Percentiles rank a stretch among this genome's conserved stretches.
phyloP scores from a whole-genome alignment of 371 early-diverging fungal genomes.

The Mucor saturninus region DNA sequence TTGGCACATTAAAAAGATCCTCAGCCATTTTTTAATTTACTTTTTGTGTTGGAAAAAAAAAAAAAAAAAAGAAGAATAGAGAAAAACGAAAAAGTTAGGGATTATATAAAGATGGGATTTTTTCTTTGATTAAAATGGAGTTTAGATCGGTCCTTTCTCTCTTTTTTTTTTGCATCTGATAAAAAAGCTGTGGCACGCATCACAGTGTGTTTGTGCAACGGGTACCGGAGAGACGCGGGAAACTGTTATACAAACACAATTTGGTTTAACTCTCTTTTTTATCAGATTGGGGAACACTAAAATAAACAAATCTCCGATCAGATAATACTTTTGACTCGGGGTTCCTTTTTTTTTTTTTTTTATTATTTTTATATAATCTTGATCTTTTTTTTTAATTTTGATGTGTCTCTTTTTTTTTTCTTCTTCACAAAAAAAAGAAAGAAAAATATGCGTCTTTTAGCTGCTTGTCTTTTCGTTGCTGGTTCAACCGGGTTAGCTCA shows the following conservation, averaged over 20 bases:
- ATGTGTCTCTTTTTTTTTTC: constrained; percentile 16
- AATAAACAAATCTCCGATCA: neutral
- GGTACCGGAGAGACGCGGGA: constrained; percentile 9
- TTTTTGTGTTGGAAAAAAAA: neutral
- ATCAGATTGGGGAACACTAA: constrained; percentile 12
- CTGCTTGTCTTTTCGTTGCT: constrained; percentile 29
- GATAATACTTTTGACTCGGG: constrained; percentile 1
- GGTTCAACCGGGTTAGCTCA: constrained; percentile 36
- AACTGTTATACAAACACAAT: neutral
- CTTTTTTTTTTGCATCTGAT: constrained; percentile 9
- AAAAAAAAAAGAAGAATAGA: constrained; percentile 9
- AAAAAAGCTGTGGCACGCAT: neutral
- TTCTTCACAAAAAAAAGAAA: constrained; percentile 3
- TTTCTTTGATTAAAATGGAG: constrained; percentile 18
- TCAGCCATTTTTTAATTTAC: constrained; percentile 24
- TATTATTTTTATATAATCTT: neutral
- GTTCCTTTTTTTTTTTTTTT: neutral
- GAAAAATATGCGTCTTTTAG: constrained; percentile 31
- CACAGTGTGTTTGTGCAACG: neutral
- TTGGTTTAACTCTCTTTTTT: constrained; percentile 4
- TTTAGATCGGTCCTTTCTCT: neutral
- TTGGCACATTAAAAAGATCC: constrained; percentile 74
- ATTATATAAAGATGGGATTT: constrained; percentile 4
- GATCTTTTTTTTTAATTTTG: constrained; percentile 11
- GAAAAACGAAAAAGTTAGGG: constrained; percentile 21